Evolutionary conservation across 2,329 filamentous ascomycete species (phyloP).

Genomic region (Colletotrichum destructivum): DNA sequence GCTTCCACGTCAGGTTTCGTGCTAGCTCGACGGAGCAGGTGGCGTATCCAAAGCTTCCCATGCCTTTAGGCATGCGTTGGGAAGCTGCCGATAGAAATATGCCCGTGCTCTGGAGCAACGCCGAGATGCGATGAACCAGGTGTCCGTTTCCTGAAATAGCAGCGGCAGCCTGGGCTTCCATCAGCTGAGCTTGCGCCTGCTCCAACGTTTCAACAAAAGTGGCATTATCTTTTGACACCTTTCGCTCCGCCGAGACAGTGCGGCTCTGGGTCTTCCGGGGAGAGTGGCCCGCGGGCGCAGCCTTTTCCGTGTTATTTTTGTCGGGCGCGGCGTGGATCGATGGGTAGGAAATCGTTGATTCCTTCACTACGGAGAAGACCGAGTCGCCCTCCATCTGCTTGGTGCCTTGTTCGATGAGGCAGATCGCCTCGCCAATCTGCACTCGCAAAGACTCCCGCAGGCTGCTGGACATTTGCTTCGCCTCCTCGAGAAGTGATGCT

Average conservation of each 20-base stretch:
- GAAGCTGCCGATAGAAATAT: conserved; percentile 76
- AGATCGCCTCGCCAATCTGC: conserved; percentile 76
- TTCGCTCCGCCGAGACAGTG: conserved; percentile 43
- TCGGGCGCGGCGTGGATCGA: conserved; percentile 68
- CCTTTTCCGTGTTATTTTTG: conserved; percentile 54
- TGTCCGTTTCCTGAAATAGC: conserved; percentile 69
- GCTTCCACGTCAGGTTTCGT: conserved; percentile 76
- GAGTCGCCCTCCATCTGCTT: conserved; percentile 84
- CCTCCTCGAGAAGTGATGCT: conserved; percentile 67
- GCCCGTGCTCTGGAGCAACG: conserved; percentile 75
- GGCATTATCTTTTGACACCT: conserved; percentile 46
- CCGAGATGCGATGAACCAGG: conserved; percentile 74
- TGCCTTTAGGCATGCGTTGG: conserved; percentile 60
- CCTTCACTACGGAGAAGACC: conserved; percentile 90
- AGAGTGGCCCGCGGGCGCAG: conserved; percentile 52
- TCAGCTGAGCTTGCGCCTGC: conserved; percentile 76
- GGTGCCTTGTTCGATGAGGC: conserved; percentile 77
- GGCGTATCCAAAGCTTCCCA: conserved; percentile 69
- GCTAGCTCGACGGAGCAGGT: conserved; percentile 78
- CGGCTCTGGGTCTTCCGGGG: conserved; percentile 50
- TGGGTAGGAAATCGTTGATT: conserved; percentile 92
- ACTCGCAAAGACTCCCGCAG: conserved; percentile 60
- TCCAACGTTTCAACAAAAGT: conserved; percentile 72
- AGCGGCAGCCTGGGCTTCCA: conserved; percentile 73
- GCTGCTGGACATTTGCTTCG: conserved; percentile 60